A percentile compares a stretch with the other conserved stretches of the same genome.
These are phyloP conservation scores for Solanum virginianum DNA, from an alignment of 257 asterid genomes.

Conservation along the genomic window DNA sequence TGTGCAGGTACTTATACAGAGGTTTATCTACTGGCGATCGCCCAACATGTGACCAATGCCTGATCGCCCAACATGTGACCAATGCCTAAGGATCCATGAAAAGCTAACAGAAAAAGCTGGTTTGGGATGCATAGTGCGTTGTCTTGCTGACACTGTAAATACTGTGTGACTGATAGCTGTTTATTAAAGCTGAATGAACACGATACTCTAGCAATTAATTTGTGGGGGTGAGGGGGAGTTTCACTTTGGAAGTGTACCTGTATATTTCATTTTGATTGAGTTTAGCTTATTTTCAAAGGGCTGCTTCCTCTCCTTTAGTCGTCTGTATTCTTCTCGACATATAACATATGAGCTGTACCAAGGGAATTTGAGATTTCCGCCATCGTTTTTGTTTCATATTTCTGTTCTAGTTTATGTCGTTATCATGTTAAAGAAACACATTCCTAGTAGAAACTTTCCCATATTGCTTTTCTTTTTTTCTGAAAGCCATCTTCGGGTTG, in stretches of 20 bases:
- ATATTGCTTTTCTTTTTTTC: too few relatives aligned
- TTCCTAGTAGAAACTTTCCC: too few relatives aligned
- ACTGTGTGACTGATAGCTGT: conserved; percentile 33
- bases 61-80: conserved; percentile 99
- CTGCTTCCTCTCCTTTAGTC: neutral
- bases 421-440: neutral
- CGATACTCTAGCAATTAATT: neutral
- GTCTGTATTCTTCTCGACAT: neutral
- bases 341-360: neutral
- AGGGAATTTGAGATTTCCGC: neutral
- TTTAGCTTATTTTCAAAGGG: neutral
- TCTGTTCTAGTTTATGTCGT: neutral
- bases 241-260: neutral
- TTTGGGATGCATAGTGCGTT: conserved; percentile 83
- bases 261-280: neutral
- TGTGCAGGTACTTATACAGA: conserved; percentile 73
- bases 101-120: conserved; percentile 93
- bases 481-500: too few relatives aligned
- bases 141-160: conserved; percentile 74
- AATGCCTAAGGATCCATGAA: conserved; percentile 84
- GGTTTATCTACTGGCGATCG: conserved; percentile 98
- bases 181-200: neutral
- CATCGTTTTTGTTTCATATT: neutral
- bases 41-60: conserved; percentile 96
- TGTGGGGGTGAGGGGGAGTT: too few relatives aligned